Evolutionary conservation across 2,329 filamentous ascomycete genomes (phyloP), one percentile per base, ranked within the genome.

Genomic region (Phialophora expanda): DNA sequence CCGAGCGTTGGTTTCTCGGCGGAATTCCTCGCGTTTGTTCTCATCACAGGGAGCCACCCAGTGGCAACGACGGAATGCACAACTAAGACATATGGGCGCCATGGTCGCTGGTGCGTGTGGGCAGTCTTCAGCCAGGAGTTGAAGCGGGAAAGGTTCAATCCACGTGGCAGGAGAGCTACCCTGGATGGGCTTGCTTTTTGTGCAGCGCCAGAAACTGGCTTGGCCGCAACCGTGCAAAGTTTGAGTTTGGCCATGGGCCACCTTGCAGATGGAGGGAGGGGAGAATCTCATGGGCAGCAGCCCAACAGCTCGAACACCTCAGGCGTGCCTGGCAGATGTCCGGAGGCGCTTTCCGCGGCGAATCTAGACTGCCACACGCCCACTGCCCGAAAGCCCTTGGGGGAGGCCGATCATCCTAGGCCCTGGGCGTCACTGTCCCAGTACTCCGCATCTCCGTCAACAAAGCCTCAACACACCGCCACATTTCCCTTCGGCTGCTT

Each of bases 261-360:
- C 9, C 22, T 50, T 41, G 34, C 34, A 41, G 34, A 41, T 17
- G 34, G 14, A 14, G 12, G 34, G 38, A 11, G 12, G 34, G 34
- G 28, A 7, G 28, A 28, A 38, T 38, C 34, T 38, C 34, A 38
- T 38, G 34, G 46, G 46, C 46, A 50, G 46, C 46, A 50, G 46
- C 46, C 11, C 48, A 51, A n/a, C 12, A 17, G 38, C 38, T 4
- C 38, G 6, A 41, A 41, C 38, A 41, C 30, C 30, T 32, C 30
- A 32, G n/a, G 28, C 28, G 38, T 44, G 38, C 38, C 38, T 44
- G 38, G 17, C 38, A 44, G 38, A 17, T 8, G 38, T 44, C 38
- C 48, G 48, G 48, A 51, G 48, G 48, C 20, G 20, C 48, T 51
- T 51, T 51, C 48, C 48, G 48, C 20, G 38, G 48, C 48, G 9